A percentile compares a stretch with the other conserved stretches of the same genome.
phyloP scores from a whole-genome alignment of 2,329 filamentous ascomycete genomes.

The Tolypocladium amazonense region DNA sequence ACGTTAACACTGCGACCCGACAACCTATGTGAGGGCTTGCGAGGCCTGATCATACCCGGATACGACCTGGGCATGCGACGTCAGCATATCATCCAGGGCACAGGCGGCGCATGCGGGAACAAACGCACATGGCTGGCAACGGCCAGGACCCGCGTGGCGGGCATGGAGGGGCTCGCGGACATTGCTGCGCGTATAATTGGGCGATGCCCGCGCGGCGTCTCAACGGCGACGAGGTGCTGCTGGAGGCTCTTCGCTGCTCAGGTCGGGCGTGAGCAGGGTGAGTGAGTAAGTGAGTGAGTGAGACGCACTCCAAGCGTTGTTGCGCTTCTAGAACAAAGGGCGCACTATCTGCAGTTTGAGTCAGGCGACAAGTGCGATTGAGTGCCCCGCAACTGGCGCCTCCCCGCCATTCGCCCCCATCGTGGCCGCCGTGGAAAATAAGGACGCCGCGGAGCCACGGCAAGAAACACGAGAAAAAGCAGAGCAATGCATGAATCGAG shows the following conservation, averaged over 20 bases:
- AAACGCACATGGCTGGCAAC: conserved; percentile 85
- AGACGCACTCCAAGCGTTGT: not conserved
- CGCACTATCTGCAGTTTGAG: not conserved
- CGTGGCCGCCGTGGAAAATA: not conserved
- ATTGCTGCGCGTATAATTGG: not conserved
- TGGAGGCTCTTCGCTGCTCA: not conserved
- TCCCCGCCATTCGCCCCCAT: not conserved
- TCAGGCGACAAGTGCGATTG: not conserved
- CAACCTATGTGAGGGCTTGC: not conserved
- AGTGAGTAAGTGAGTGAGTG: not conserved
- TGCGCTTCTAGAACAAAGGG: not conserved
- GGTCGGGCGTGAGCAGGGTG: not conserved
- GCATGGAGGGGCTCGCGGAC: conserved; percentile 19
- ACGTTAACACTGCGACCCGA: not conserved
- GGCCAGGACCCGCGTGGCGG: conserved; percentile 63
- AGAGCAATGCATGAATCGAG: not conserved
- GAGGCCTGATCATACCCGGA: conserved; percentile 23
- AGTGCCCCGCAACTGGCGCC: not conserved
- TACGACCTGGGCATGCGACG: conserved; percentile 24
- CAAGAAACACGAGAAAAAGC: not conserved
- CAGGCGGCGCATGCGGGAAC: not conserved
- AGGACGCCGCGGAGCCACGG: too few species aligned
- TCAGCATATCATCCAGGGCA: not conserved
- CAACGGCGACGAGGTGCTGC: not conserved
- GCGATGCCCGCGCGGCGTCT: not conserved